A percentile compares a stretch with the other conserved stretches of the same genome.
Conservation (phyloP, 495 filamentous ascomycete species). For the Chaetomidium leptoderma region DNA sequence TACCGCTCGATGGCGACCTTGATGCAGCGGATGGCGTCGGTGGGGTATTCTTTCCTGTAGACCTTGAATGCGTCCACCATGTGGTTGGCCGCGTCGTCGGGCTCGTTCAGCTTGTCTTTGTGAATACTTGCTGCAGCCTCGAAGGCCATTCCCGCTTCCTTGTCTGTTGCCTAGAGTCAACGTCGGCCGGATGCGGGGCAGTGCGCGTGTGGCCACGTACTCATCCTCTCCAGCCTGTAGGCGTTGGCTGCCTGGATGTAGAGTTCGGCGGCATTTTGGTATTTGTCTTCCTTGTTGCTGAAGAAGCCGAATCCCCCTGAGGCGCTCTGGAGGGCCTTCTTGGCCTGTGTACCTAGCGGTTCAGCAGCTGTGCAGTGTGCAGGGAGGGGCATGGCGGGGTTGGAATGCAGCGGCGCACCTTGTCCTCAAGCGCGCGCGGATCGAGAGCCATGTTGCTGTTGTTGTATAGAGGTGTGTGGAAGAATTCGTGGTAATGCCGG, state of each 20-base stretch:
- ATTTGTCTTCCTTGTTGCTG: constrained; percentile 70
- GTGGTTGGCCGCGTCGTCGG: constrained; percentile 81
- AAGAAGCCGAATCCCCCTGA: constrained; percentile 70
- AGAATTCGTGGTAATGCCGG: neutral
- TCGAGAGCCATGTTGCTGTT: constrained; percentile 42
- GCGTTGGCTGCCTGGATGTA: constrained; percentile 79
- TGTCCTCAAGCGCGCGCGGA: constrained; percentile 44
- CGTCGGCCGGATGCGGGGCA: neutral
- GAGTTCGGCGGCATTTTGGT: constrained; percentile 74
- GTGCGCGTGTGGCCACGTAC: constrained; percentile 36
- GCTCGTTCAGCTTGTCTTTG: constrained; percentile 71
- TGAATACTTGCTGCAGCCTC: constrained; percentile 76
- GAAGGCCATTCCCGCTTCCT: constrained; percentile 75
- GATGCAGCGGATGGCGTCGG: constrained; percentile 72
- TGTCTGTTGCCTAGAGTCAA: constrained; percentile 46
- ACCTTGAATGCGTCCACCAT: constrained; percentile 71
- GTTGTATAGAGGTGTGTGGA: constrained; percentile 2
- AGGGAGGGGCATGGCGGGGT: constrained; percentile 26
- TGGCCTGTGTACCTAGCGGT: constrained; percentile 54
- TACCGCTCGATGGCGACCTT: constrained; percentile 73
- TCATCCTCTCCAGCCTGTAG: constrained; percentile 68
- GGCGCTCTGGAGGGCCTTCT: constrained; percentile 67
- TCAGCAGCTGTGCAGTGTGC: constrained; percentile 31
- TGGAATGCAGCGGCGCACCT: constrained; percentile 31
- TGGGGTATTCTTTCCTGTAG: constrained; percentile 74